A percentile compares a stretch with the other conserved stretches of the same genome.
phyloP scores from a whole-genome alignment of 2,329 filamentous ascomycete species.

The Neonectria faginata region DNA sequence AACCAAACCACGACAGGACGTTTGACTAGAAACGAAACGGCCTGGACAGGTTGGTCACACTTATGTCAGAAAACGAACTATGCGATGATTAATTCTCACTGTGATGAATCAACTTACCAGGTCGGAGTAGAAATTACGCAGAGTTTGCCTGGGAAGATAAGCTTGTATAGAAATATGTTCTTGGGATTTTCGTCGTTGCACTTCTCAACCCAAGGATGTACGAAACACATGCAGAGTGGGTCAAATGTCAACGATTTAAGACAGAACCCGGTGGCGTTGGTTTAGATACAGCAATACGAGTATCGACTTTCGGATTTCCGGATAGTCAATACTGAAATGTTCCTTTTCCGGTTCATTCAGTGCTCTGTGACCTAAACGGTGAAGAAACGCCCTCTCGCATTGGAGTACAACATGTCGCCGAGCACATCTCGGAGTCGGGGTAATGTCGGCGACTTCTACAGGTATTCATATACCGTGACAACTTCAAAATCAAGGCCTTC shows the following conservation, averaged over 20 bases:
- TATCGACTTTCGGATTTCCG: not conserved
- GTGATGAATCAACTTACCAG: too few relatives aligned
- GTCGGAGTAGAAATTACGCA: too few relatives aligned
- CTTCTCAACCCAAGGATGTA: not conserved
- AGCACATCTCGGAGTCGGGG: slow-evolving; percentile 6
- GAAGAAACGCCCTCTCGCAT: too few relatives aligned
- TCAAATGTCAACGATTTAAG: slow-evolving; percentile 1
- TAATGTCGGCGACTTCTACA: slow-evolving; percentile 20
- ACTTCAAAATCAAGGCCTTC: not conserved
- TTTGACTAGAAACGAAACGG: too few relatives aligned
- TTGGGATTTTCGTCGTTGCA: not conserved
- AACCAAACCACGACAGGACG: not conserved
- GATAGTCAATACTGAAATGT: not conserved
- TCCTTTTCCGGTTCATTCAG: not conserved
- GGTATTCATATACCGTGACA: not conserved
- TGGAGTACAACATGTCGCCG: not conserved
- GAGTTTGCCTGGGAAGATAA: too few relatives aligned
- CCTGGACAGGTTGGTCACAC: too few relatives aligned
- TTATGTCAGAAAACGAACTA: too few relatives aligned
- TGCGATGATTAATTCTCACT: too few relatives aligned
- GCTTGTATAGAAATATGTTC: too few relatives aligned
- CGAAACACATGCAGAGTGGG: not conserved
- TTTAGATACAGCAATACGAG: not conserved
- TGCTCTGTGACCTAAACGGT: not conserved
- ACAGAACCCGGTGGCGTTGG: not conserved